Evolutionary conservation across 148 eudicot species (phyloP).

Genomic region (Vaccinium macrocarpon): DNA sequence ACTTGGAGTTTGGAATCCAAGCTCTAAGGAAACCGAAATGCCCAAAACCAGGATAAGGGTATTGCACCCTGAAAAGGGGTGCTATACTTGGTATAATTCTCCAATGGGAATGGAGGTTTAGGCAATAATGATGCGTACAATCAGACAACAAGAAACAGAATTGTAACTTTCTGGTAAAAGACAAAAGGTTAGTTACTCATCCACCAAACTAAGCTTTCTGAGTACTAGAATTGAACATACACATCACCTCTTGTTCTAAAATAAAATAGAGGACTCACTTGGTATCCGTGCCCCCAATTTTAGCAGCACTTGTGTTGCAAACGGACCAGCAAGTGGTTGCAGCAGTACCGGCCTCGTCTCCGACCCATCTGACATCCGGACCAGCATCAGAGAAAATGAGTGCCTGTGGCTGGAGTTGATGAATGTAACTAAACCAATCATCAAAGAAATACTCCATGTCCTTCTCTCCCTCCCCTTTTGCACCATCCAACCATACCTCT

Average conservation of each 20-base stretch:
- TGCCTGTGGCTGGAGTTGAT: constrained; percentile 73
- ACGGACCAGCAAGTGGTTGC: constrained; percentile 77
- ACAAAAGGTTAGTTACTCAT: neutral
- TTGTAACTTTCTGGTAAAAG: neutral
- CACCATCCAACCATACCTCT: constrained; percentile 82
- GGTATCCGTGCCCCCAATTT: constrained; percentile 61
- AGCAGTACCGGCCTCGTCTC: constrained; percentile 74
- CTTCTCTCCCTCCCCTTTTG: constrained; percentile 75
- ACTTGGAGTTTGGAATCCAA: constrained; percentile 2
- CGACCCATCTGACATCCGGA: constrained; percentile 81
- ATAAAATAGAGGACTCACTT: constrained; percentile 36
- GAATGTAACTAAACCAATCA: constrained; percentile 69
- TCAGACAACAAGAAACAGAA: neutral
- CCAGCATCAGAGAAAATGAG: constrained; percentile 86
- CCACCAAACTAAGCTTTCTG: neutral
- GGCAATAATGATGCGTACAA: too few species aligned
- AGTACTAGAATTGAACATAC: neutral
- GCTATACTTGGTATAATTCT: neutral
- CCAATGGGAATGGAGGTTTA: neutral
- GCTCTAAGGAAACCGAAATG: neutral
- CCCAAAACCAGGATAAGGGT: constrained; percentile 1
- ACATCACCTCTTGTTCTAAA: neutral
- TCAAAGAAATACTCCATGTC: constrained; percentile 84
- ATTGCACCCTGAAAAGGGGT: neutral
- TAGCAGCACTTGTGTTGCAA: constrained; percentile 55